Evolutionary conservation across 768 basidiomycete genomes (phyloP).

Genomic region (Heimioporus sp.): DNA sequence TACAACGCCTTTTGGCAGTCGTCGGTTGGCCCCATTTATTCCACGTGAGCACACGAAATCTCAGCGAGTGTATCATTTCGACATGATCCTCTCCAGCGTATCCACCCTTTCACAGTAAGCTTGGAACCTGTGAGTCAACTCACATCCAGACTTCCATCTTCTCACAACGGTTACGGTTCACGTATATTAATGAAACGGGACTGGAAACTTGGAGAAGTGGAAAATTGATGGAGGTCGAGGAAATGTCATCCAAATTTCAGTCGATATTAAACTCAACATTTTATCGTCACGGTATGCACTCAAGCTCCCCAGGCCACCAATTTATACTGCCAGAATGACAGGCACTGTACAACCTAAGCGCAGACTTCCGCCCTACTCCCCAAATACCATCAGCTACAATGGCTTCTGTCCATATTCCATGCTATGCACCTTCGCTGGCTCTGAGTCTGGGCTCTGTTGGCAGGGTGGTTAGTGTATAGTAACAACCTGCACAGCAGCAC

Average conservation of each 20-base stretch:
- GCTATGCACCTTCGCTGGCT: no score
- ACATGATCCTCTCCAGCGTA: constrained; percentile 1
- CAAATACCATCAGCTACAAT: no score
- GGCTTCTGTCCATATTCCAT: no score
- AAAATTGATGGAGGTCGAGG: constrained; percentile 1
- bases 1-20: neutral
- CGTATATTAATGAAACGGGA: constrained; percentile 3
- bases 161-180: constrained; percentile 4
- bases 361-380: no score
- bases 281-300: no score
- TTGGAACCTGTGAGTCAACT: constrained; percentile 5
- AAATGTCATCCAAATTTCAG: constrained; percentile 2
- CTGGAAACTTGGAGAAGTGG: constrained; percentile 7
- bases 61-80: neutral
- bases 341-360: no score
- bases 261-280: no score
- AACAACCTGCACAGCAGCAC: no score
- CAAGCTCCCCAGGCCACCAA: no score
- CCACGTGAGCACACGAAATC: neutral
- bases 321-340: no score
- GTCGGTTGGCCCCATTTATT: neutral
- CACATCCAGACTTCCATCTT: neutral
- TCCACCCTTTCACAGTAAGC: neutral
- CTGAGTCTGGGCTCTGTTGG: no score
- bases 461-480: no score